Evolutionary conservation across 164 flowering plant species (phyloP), one percentile per base, ranked within the genome.

Genomic region (Nymphaea thermarum): DNA sequence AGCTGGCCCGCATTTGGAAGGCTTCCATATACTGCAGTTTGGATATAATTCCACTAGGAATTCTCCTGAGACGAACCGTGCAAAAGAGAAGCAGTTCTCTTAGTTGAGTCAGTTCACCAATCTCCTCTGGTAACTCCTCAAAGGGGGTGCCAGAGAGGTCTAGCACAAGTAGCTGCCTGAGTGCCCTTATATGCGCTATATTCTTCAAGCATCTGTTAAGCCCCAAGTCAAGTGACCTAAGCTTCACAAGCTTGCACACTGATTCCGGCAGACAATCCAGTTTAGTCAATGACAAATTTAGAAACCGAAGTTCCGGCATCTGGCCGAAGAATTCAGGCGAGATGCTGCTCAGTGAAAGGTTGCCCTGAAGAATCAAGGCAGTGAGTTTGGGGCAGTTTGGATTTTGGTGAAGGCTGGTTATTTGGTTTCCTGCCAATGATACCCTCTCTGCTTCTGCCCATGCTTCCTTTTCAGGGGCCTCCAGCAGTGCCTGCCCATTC

Each of bases 221-320:
- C 14, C 12, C 57, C 57, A 51, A 4, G 15, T 51, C 57, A 51
- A 77, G 60, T 2, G 41, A 68, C 47, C 8, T 66, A n/a, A 77
- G 77, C 42, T 6, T 2, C 1, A 36, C 16, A 18, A 74, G 15
- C 25, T 12, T 15, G 42, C 55, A 65, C 16, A 72, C 5, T 3
- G 77, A 66, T 16, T 47, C 4, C 18, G 80, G 77, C 3, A 74
- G 6, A 4, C 17, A 5, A 18, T 3, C n/a, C 7, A 75, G 60
- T 14, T 42, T 14, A 63, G 75, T 68, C 15, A n/a, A 43, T 4
- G 71, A 64, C 17, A 76, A 42, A 51, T 73, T 65, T 2, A 77
- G 60, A 4, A 77, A 66, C 64, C 18, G 64, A 18, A 77, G 73
- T 17, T 0, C 6, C 0, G 3, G 64, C 77, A 77, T 74, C 3